Conservation (phyloP, 768 basidiomycete genomes). For the Cantharellus anzutake region DNA sequence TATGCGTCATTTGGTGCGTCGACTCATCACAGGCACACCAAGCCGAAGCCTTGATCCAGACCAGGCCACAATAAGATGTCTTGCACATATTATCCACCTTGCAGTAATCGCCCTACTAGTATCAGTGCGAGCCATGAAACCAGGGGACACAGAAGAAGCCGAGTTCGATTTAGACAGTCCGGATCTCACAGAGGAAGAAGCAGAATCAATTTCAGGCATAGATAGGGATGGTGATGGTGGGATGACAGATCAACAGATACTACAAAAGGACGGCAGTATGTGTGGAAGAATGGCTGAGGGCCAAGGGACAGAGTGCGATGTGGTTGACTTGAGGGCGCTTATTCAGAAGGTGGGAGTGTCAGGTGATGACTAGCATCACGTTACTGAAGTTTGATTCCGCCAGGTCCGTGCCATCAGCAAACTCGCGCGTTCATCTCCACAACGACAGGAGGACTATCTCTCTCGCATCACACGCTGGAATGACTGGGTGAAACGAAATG, state of each 20-base stretch:
- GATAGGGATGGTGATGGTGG: background rate
- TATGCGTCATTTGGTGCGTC: background rate
- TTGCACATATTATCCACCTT: conserved; percentile 2
- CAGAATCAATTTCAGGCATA: background rate
- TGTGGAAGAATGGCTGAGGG: background rate
- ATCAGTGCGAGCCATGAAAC: background rate
- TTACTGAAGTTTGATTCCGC: background rate
- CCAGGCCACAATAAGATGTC: background rate
- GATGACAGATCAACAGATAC: no score
- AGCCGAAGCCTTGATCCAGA: background rate
- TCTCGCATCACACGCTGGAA: background rate
- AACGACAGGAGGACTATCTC: background rate
- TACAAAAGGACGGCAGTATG: no score
- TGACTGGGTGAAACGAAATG: background rate
- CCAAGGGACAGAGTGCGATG: background rate
- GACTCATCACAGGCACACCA: background rate
- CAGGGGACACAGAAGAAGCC: background rate
- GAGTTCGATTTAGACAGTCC: background rate
- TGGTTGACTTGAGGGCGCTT: background rate
- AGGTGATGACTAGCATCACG: background rate
- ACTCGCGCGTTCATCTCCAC: background rate
- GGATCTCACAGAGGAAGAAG: background rate
- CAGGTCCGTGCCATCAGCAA: background rate
- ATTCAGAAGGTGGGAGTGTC: background rate
- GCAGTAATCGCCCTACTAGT: background rate